A percentile compares a stretch with the other conserved stretches of the same genome.
These are phyloP conservation scores for Cyphellophora attinorum DNA, from an alignment of 2,329 filamentous ascomycete species.

Conservation along the genomic window DNA sequence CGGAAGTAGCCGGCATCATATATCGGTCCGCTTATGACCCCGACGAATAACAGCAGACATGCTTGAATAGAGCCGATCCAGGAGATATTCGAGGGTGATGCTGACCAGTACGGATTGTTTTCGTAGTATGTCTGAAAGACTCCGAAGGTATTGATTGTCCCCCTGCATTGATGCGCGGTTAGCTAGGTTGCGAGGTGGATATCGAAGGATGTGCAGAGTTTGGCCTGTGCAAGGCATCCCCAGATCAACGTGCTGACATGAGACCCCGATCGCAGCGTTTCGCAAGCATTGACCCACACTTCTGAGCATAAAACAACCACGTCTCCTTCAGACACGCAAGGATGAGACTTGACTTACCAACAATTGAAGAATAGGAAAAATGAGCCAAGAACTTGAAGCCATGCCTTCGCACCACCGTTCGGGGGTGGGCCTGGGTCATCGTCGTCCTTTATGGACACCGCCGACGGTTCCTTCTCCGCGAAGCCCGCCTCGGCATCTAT, in stretches of 20 bases:
- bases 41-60: slow-evolving; percentile 36
- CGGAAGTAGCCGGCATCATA: slow-evolving; percentile 34
- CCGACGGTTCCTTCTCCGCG: background rate
- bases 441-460: background rate
- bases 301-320: no score
- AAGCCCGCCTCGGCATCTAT: slow-evolving; percentile 5
- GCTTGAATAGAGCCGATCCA: slow-evolving; percentile 45
- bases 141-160: slow-evolving; percentile 3
- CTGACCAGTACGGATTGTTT: slow-evolving; percentile 12
- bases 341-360: slow-evolving; percentile 19
- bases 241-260: no score
- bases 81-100: slow-evolving; percentile 33
- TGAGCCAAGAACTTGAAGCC: slow-evolving; percentile 23
- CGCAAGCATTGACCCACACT: no score
- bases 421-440: slow-evolving; percentile 9
- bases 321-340: no score
- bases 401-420: slow-evolving; percentile 24
- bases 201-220: no score
- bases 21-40: slow-evolving; percentile 31
- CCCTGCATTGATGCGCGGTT: slow-evolving; percentile 10
- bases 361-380: slow-evolving; percentile 26
- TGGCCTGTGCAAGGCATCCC: no score
- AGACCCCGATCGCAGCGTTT: no score
- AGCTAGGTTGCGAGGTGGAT: no score
- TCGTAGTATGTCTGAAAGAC: slow-evolving; percentile 25